A percentile compares a stretch with the other conserved stretches of the same genome.
Conservation (phyloP, 1,139 yeast genomes). For the Sugiyamaella neomexicana region DNA sequence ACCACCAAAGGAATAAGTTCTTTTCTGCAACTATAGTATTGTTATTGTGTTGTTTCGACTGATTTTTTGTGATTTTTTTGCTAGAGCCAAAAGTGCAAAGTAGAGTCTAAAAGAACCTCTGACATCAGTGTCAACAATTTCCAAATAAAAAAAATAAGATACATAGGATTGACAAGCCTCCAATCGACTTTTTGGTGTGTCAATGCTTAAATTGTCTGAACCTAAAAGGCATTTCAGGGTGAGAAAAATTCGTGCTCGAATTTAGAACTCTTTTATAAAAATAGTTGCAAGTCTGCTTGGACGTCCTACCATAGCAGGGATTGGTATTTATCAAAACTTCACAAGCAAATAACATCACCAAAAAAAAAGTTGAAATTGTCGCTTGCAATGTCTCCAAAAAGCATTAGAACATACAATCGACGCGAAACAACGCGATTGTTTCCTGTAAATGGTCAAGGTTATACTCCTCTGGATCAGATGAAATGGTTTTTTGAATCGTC, state of each 20-base stretch:
- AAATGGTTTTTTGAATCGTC: slow-evolving; percentile 11
- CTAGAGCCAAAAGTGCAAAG: neutral
- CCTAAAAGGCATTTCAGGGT: no score
- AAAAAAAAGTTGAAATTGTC: neutral
- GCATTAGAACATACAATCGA: slow-evolving; percentile 5
- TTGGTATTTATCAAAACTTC: no score
- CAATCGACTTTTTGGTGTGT: no score
- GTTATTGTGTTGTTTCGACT: neutral
- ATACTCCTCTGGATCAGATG: slow-evolving; percentile 10
- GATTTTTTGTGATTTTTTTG: neutral
- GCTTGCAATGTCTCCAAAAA: neutral
- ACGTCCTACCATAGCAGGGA: no score
- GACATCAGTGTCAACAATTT: neutral
- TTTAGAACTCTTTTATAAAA: no score
- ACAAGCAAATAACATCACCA: no score
- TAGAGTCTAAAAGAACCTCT: no score
- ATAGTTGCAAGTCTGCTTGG: no score
- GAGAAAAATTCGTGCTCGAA: no score
- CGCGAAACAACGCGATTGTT: slow-evolving; percentile 13
- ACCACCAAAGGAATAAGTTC: neutral
- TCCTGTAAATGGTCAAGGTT: slow-evolving; percentile 5
- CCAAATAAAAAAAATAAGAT: no score
- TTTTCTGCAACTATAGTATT: neutral
- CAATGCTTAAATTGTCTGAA: no score
- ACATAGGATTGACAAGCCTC: no score